Evolutionary conservation across 2,329 filamentous ascomycete genomes (phyloP).

Genomic region (Alternaria ethzedia): DNA sequence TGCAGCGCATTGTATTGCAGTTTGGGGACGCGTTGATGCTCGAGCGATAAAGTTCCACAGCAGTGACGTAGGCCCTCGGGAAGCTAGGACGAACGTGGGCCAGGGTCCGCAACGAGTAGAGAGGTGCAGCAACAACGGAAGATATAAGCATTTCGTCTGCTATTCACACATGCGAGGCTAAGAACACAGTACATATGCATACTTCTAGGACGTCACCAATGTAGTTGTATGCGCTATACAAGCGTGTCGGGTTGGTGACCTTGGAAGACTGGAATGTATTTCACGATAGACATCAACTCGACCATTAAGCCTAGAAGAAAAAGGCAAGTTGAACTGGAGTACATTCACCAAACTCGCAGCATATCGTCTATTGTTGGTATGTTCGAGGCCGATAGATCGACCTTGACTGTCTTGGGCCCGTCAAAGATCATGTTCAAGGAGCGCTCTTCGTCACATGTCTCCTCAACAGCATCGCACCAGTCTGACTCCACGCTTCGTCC

Average conservation of each 20-base stretch:
- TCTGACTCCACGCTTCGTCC: not conserved
- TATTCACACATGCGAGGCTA: not conserved
- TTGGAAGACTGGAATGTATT: not conserved
- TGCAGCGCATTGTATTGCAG: constrained; percentile 23
- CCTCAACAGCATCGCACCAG: not conserved
- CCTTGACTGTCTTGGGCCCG: not conserved
- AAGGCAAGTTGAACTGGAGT: not conserved
- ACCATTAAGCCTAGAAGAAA: not conserved
- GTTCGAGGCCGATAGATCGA: constrained; percentile 7
- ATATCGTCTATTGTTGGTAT: constrained; percentile 18
- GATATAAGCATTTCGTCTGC: not conserved
- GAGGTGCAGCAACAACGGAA: not conserved
- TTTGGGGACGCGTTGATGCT: constrained; percentile 10
- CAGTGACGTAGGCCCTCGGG: constrained; percentile 31
- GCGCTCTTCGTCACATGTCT: not conserved
- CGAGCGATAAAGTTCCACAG: constrained; percentile 9
- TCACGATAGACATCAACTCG: not conserved
- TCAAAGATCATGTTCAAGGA: constrained; percentile 15
- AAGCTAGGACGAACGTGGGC: not conserved
- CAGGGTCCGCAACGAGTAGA: constrained; percentile 4
- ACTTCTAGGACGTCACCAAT: not conserved
- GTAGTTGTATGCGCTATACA: not conserved
- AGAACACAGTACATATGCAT: not conserved
- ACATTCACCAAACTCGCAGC: not conserved
- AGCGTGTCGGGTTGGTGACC: not conserved